Evolutionary conservation across 345 rosid species (phyloP), one percentile per base, ranked within the genome.

Genomic region (Jatropha curcas): DNA sequence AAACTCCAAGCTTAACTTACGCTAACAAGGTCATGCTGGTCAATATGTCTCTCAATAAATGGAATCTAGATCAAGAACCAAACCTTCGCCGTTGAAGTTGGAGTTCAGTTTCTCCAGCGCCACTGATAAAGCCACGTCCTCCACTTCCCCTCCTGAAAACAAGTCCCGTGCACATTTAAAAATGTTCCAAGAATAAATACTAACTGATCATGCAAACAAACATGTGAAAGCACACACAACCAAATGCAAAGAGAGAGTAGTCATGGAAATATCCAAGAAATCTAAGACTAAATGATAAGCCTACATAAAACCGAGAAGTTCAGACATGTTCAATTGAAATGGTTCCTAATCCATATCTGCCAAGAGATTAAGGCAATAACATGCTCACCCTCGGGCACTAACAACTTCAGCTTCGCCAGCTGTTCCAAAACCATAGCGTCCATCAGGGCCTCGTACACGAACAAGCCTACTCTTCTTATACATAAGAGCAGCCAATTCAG

Each of bases 101-200:
- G 77, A 94, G 95, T 82, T 94, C 98, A 75, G 98, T 94, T 86
- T 94, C 98, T 77, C 98, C 98, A 60, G 98, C 98, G 78, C 98
- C 98, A 83, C 98, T 89, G 2, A 89, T 85, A 67, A 92, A 92
- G 68, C 98, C 98, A 74, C 75, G 84, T 74, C 97, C 97, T 58
- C 91, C 92, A 71, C 96, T 89, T 86, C 93, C 98, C 86, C 97
- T 94, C 97, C 98, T 94, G 84, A 77, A 85, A 73, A 57, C 58
- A 70, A 68, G 75, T 56, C 41, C 19, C 51, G 76, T 50, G 22
- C 20, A 31, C 13, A 65, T 66, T 24, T 34, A 48, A 4, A 50
- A 39, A 19, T 11, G 4, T 22, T 17, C 1, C 28, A 52, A 43
- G 28, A 51, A 63, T 51, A 35, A n/a, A 27, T 50, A n/a, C n/a